These are phyloP conservation scores for Chytriomyces hyalinus DNA, from an alignment of 192 early-diverging fungal genomes.

Conservation along the genomic window DNA sequence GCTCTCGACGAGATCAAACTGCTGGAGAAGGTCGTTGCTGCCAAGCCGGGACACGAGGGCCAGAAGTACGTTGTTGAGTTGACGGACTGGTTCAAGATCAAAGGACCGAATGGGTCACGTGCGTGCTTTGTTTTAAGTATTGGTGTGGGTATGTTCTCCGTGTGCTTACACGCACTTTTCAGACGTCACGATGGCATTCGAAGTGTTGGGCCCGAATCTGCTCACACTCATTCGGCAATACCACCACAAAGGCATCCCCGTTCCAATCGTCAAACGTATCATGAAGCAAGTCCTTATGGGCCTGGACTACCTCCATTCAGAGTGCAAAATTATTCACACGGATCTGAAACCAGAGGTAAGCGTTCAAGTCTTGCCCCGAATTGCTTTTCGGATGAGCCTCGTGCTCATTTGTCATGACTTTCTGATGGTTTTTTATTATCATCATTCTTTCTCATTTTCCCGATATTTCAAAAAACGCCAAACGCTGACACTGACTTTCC, in stretches of 20 bases:
- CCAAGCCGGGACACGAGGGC: constrained; percentile 63
- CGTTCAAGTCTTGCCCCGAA: not conserved
- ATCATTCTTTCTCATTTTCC: not conserved
- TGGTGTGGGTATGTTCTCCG: not conserved
- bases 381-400: not conserved
- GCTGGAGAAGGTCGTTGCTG: constrained; percentile 76
- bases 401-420: not conserved
- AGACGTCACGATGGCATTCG: constrained; percentile 97
- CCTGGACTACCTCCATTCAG: constrained; percentile 90
- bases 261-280: constrained; percentile 87
- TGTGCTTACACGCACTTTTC: not conserved
- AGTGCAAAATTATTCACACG: constrained; percentile 96
- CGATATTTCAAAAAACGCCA: not conserved
- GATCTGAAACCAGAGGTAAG: constrained; percentile 91
- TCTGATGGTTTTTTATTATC: not conserved
- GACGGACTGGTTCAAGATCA: constrained; percentile 89
- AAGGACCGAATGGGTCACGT: constrained; percentile 85
- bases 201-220: constrained; percentile 94
- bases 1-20: constrained; percentile 96
- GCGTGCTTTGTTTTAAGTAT: not conserved
- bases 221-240: constrained; percentile 86
- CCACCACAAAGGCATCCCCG: constrained; percentile 82
- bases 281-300: constrained; percentile 88
- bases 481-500: not conserved
- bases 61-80: constrained; percentile 81